These are phyloP conservation scores for Stachybotrys chlorohalonatus DNA, from an alignment of 2,329 filamentous ascomycete species.

Conservation along the genomic window DNA sequence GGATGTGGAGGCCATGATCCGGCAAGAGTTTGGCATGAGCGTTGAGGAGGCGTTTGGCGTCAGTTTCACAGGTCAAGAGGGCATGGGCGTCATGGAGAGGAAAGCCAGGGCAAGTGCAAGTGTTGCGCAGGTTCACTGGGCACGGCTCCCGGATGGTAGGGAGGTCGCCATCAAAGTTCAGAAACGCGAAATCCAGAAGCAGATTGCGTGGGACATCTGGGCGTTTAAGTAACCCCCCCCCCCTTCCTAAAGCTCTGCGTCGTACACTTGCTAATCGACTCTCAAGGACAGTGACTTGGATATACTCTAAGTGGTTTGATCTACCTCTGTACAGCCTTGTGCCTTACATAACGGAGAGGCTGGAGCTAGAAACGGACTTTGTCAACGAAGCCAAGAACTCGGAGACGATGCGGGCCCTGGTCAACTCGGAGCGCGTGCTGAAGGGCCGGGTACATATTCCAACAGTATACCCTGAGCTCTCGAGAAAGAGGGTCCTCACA, in stretches of 20 bases:
- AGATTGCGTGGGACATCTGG: conserved; percentile 93
- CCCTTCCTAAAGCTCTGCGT: background rate
- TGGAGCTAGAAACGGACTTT: conserved; percentile 91
- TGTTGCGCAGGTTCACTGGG: conserved; percentile 97
- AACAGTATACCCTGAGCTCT: conserved; percentile 72
- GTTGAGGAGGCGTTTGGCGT: conserved; percentile 90
- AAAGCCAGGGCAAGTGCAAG: conserved; percentile 68
- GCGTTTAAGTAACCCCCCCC: conserved; percentile 64
- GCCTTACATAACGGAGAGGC: conserved; percentile 85
- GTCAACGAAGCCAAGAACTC: conserved; percentile 84
- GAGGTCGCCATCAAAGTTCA: conserved; percentile 96
- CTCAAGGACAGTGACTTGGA: conserved; percentile 61
- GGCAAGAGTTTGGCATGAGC: conserved; percentile 78
- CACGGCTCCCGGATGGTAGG: conserved; percentile 70
- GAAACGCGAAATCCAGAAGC: conserved; percentile 85
- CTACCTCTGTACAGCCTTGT: conserved; percentile 87
- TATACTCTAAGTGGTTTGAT: conserved; percentile 84
- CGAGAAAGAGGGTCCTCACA: conserved; percentile 75
- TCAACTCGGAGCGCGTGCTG: conserved; percentile 67
- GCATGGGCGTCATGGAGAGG: conserved; percentile 55
- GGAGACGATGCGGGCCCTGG: conserved; percentile 69
- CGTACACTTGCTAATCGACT: conserved; percentile 6
- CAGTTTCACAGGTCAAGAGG: conserved; percentile 63
- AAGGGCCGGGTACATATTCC: conserved; percentile 82
- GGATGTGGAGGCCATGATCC: conserved; percentile 76